These are phyloP conservation scores for Lepidium aucheri DNA, from an alignment of 345 rosid genomes.

Conservation along the genomic window DNA sequence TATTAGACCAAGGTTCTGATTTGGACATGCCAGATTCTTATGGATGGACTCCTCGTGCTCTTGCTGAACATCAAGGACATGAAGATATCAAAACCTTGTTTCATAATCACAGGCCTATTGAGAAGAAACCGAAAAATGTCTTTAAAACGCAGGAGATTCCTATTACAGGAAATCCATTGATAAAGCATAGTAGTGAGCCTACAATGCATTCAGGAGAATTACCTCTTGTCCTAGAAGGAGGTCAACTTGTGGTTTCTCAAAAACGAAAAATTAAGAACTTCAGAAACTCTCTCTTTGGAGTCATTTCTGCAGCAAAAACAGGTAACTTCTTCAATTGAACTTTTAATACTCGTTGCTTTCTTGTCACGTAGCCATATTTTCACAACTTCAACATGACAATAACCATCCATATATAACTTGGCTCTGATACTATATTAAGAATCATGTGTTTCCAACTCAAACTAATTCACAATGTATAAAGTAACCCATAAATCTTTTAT, in stretches of 20 bases:
- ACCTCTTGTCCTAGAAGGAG: conserved; percentile 31
- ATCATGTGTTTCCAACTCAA: too few relatives aligned
- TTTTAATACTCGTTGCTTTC: background rate
- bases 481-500: too few relatives aligned
- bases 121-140: conserved; percentile 6
- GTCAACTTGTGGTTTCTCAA: conserved; percentile 23
- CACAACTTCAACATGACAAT: background rate
- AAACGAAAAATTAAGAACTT: conserved; percentile 43
- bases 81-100: conserved; percentile 54
- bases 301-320: conserved; percentile 58
- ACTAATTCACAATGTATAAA: too few relatives aligned
- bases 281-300: conserved; percentile 65
- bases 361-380: background rate
- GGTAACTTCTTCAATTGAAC: conserved; percentile 24
- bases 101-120: conserved; percentile 14
- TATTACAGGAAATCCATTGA: conserved; percentile 27
- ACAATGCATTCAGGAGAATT: conserved; percentile 44
- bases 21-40: conserved; percentile 46
- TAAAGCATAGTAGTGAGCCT: conserved; percentile 61
- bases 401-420: background rate
- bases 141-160: conserved; percentile 1
- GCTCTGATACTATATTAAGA: too few relatives aligned
- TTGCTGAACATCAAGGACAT: conserved; percentile 78
- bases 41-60: conserved; percentile 69
- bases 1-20: conserved; percentile 55